These are phyloP conservation scores for Pseudozyma hubeiensis DNA, from an alignment of 1,284 basidiomycete species.

Conservation along the genomic window DNA sequence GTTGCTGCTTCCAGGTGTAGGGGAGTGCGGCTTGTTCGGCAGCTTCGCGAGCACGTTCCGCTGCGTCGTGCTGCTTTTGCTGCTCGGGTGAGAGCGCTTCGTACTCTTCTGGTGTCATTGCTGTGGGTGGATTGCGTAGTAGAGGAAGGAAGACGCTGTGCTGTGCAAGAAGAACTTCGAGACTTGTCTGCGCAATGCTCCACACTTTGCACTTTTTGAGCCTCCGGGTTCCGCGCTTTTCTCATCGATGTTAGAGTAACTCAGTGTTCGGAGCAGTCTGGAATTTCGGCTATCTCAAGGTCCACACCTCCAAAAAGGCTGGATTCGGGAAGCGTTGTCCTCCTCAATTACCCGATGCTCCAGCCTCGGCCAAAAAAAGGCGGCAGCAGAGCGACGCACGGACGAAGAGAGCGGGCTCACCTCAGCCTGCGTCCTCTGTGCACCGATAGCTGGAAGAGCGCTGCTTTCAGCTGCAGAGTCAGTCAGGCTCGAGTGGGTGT, in stretches of 20 bases:
- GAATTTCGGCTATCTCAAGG: not conserved
- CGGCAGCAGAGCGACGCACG: conserved; percentile 13
- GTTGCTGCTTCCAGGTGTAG: conserved; percentile 90
- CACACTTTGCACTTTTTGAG: conserved; percentile 5
- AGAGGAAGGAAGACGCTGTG: conserved; percentile 6
- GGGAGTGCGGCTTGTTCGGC: conserved; percentile 88
- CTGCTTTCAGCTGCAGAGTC: not conserved
- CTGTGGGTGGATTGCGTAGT: conserved; percentile 69
- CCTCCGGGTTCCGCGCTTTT: conserved; percentile 3
- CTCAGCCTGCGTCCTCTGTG: no score
- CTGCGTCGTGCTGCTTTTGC: conserved; percentile 78
- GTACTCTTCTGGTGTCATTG: conserved; percentile 76
- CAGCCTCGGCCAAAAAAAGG: not conserved
- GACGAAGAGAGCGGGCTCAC: not conserved
- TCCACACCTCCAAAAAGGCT: conserved; percentile 3
- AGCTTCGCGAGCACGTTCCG: conserved; percentile 77
- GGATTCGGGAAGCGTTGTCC: conserved; percentile 11
- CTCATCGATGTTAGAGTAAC: not conserved
- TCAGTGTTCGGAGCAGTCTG: no score
- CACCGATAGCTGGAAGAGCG: no score
- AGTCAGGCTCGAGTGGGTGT: not conserved
- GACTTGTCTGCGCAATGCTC: conserved; percentile 71
- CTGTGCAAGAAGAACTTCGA: conserved; percentile 2
- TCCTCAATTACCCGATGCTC: conserved; percentile 27
- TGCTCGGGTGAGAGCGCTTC: conserved; percentile 84